Percentiles rank a stretch among this genome's conserved stretches.
Evolutionary conservation across 2,329 filamentous ascomycete species (phyloP).

Genomic region (Exophiala alcalophila): DNA sequence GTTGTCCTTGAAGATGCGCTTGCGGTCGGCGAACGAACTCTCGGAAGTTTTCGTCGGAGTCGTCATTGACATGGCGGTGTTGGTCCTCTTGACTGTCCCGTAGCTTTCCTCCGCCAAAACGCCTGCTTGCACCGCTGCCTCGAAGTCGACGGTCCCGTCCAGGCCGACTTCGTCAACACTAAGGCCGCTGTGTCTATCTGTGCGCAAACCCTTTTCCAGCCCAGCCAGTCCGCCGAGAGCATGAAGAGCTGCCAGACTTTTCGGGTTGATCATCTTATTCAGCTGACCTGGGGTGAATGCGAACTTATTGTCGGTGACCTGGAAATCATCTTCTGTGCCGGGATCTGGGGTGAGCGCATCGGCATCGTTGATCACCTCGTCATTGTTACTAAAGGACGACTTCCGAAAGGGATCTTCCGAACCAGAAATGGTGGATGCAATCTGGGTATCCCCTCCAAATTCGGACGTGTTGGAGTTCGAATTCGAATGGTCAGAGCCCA

Average conservation of each 20-base stretch:
- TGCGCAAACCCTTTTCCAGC: constrained; percentile 69
- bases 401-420: constrained; percentile 44
- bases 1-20: constrained; percentile 67
- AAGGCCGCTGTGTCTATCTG: constrained; percentile 62
- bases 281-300: constrained; percentile 71
- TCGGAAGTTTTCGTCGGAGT: constrained; percentile 24
- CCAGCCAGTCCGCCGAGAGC: constrained; percentile 71
- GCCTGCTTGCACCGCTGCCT: constrained; percentile 52
- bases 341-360: constrained; percentile 67
- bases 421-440: constrained; percentile 43
- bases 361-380: constrained; percentile 56
- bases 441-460: constrained; percentile 54
- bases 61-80: constrained; percentile 22
- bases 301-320: constrained; percentile 66
- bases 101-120: constrained; percentile 21
- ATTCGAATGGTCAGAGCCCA: constrained; percentile 52
- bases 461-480: constrained; percentile 53
- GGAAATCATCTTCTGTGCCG: constrained; percentile 67
- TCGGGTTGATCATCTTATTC: constrained; percentile 75
- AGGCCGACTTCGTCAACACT: constrained; percentile 66
- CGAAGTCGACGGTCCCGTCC: constrained; percentile 64
- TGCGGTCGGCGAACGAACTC: constrained; percentile 57
- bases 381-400: constrained; percentile 35
- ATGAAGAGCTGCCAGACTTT: constrained; percentile 70
- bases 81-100: constrained; percentile 26